Percentiles rank a stretch among this genome's conserved stretches.
Evolutionary conservation across 805 yeast species (phyloP).

Genomic region (Priceomyces carsonii): DNA sequence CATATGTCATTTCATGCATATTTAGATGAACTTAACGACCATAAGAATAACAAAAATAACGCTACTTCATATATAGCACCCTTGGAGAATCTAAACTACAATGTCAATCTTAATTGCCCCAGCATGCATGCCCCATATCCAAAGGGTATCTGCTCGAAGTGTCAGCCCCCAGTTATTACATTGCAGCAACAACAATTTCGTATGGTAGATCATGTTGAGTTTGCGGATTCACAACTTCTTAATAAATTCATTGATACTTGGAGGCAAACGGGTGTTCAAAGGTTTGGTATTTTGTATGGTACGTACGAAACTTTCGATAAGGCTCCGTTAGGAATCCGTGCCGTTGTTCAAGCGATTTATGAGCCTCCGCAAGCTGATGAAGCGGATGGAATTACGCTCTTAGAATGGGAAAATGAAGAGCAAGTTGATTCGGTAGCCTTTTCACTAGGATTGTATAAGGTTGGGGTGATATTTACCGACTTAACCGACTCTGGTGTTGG

Average conservation of each 20-base stretch:
- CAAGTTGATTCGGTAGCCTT: conserved; percentile 55
- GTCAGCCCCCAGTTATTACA: conserved; percentile 96
- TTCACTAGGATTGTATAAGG: conserved; percentile 61
- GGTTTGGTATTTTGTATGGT: conserved; percentile 86
- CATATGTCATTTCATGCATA: conserved; percentile 87
- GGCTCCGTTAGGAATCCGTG: conserved; percentile 92
- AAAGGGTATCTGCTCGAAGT: conserved; percentile 88
- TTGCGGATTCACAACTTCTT: conserved; percentile 69
- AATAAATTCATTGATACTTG: conserved; percentile 87
- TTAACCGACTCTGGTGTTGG: conserved; percentile 82
- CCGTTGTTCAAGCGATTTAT: conserved; percentile 88
- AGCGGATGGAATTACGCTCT: conserved; percentile 74
- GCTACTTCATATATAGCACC: conserved; percentile 75
- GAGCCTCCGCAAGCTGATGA: conserved; percentile 91
- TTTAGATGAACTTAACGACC: conserved; percentile 68
- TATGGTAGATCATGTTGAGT: conserved; percentile 97
- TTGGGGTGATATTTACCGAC: conserved; percentile 90
- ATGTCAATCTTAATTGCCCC: conserved; percentile 63
- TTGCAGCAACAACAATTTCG: conserved; percentile 86
- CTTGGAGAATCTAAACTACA: conserved; percentile 66
- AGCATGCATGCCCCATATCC: conserved; percentile 95
- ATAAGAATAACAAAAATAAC: conserved; percentile 58
- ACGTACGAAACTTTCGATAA: conserved; percentile 72
- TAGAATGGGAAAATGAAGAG: conserved; percentile 55
- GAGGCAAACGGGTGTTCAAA: conserved; percentile 86